Conservation (phyloP, 805 yeast species). For the Candida nonsorbophila region DNA sequence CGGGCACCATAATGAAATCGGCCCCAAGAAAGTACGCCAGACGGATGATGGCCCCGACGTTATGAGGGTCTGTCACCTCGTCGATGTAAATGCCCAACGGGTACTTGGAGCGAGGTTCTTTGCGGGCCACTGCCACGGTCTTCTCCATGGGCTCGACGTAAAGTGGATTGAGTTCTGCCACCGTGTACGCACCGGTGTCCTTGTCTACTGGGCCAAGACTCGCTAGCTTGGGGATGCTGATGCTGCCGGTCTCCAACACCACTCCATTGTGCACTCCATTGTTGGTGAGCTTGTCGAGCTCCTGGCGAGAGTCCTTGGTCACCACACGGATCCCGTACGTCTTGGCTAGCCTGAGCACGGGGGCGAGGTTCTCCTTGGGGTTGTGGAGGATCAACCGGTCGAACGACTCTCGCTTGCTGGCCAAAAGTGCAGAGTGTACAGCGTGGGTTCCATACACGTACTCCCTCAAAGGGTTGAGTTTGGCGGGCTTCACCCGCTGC, state of each 20-base stretch:
- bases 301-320: constrained; percentile 38
- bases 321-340: constrained; percentile 34
- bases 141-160: constrained; percentile 9
- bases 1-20: constrained; percentile 69
- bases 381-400: constrained; percentile 48
- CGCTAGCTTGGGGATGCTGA: constrained; percentile 27
- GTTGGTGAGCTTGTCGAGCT: constrained; percentile 53
- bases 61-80: constrained; percentile 81
- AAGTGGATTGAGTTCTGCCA: constrained; percentile 4
- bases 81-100: constrained; percentile 77
- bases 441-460: constrained; percentile 74
- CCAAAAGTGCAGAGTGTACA: constrained; percentile 62
- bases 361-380: constrained; percentile 18
- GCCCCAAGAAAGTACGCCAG: constrained; percentile 80
- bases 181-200: constrained; percentile 3
- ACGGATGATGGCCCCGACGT: constrained; percentile 77
- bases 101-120: constrained; percentile 12
- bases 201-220: constrained; percentile 21
- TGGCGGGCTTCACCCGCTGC: no score
- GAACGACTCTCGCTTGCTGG: constrained; percentile 49
- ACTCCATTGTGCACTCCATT: constrained; percentile 79
- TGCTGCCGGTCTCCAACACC: constrained; percentile 61
- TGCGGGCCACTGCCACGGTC: constrained; percentile 13
- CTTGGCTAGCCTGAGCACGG: constrained; percentile 45
- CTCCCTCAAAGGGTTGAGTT: constrained; percentile 48